Conservation (phyloP, 257 asterid species). For the Fraxinus cuspidata region DNA sequence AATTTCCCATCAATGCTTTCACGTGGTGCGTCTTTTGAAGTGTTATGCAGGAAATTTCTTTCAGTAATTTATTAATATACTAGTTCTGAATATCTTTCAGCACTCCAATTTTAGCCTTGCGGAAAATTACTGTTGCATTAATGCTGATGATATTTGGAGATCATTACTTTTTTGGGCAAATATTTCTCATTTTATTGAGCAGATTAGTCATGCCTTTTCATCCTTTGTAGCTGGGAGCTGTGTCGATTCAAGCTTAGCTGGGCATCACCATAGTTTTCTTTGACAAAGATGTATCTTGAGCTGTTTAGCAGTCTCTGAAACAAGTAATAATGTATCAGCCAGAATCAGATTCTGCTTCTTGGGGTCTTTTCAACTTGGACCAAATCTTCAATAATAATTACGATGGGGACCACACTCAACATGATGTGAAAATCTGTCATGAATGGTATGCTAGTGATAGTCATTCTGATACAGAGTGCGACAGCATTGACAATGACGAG, state of each 20-base stretch:
- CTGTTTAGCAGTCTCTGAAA: constrained; percentile 31
- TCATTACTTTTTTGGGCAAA: constrained; percentile 1
- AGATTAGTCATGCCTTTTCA: constrained; percentile 12
- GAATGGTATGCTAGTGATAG: constrained; percentile 59
- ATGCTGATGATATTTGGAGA: constrained; percentile 12
- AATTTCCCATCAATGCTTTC: not conserved
- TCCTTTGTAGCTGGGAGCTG: constrained; percentile 17
- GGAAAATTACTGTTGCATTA: not conserved
- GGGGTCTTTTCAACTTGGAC: constrained; percentile 66
- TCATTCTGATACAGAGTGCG: constrained; percentile 33
- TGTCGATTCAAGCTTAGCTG: constrained; percentile 17
- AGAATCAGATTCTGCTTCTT: constrained; percentile 64
- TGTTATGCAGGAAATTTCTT: not conserved
- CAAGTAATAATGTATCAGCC: constrained; percentile 56
- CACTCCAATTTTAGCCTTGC: not conserved
- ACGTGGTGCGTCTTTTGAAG: not conserved
- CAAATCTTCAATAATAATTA: constrained; percentile 67
- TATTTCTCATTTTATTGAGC: constrained; percentile 3
- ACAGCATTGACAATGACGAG: constrained; percentile 56
- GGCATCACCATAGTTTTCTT: constrained; percentile 20
- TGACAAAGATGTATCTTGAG: constrained; percentile 25
- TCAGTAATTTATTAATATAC: not conserved
- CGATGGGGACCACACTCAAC: constrained; percentile 69
- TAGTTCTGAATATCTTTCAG: not conserved
- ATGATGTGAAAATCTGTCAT: constrained; percentile 63